Evolutionary conservation across 2,329 filamentous ascomycete species (phyloP).

Genomic region (Hymenoscyphus infarciens): DNA sequence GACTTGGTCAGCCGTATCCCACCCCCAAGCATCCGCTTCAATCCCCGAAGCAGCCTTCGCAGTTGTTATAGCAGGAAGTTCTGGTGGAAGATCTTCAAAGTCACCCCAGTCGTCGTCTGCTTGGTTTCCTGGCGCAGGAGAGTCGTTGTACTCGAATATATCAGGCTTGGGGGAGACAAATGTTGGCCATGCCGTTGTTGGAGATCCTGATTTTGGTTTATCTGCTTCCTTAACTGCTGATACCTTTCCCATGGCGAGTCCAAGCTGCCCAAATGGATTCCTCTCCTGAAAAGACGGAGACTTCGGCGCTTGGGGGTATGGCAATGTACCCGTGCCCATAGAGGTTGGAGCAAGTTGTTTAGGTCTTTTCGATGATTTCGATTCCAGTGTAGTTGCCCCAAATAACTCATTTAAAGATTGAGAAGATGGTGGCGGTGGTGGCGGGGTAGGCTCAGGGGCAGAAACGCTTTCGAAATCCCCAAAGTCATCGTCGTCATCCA

Average conservation of each 20-base stretch:
- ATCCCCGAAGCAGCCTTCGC: constrained; percentile 19
- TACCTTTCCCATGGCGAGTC: constrained; percentile 43
- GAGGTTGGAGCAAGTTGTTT: constrained; percentile 36
- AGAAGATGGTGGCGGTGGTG: constrained; percentile 22
- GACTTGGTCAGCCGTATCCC: constrained; percentile 32
- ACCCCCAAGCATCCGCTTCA: constrained; percentile 34
- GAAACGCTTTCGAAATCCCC: constrained; percentile 63
- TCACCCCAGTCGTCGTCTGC: constrained; percentile 52
- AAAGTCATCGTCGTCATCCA: constrained; percentile 58
- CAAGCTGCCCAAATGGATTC: constrained; percentile 48
- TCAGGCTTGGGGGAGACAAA: constrained; percentile 25
- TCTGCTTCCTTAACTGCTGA: constrained; percentile 34
- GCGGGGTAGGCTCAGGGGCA: constrained; percentile 20
- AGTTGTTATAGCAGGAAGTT: constrained; percentile 22
- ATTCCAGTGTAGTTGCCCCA: constrained; percentile 31
- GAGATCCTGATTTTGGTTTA: constrained; percentile 34
- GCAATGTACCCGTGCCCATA: constrained; percentile 30
- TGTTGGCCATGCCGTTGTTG: constrained; percentile 34
- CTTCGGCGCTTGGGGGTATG: constrained; percentile 47
- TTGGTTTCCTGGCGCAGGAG: constrained; percentile 30
- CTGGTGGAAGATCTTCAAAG: constrained; percentile 43
- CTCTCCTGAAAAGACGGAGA: constrained; percentile 52
- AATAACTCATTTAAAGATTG: constrained; percentile 34
- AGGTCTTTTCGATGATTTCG: constrained; percentile 34
- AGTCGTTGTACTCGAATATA: constrained; percentile 28